These are phyloP conservation scores for Colletotrichum sp. DNA, from an alignment of 2,329 filamentous ascomycete species.

Conservation along the genomic window DNA sequence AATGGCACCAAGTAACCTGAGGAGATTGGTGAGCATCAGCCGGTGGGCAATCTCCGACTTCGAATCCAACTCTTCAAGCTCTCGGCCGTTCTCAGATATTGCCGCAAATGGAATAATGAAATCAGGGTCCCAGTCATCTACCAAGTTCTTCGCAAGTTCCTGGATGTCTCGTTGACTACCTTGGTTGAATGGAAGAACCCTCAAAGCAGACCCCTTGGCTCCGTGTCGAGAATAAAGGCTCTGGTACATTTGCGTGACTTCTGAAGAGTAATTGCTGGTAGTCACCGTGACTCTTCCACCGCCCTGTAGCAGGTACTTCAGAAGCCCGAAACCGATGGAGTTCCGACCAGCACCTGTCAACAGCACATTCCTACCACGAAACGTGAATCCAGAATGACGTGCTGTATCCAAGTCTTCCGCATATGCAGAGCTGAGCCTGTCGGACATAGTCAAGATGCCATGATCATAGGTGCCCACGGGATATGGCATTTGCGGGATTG, in stretches of 20 bases:
- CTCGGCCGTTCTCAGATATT: conserved; percentile 95
- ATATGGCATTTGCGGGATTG: not conserved
- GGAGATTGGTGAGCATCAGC: conserved; percentile 97
- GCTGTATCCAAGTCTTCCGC: conserved; percentile 87
- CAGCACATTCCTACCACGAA: conserved; percentile 91
- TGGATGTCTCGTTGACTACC: conserved; percentile 98
- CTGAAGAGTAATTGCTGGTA: conserved; percentile 94
- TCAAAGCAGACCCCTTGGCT: conserved; percentile 90
- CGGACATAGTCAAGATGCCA: not conserved
- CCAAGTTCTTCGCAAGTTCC: conserved; percentile 91
- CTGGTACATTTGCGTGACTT: conserved; percentile 98
- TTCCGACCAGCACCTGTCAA: conserved; percentile 98
- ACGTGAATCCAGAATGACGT: conserved; percentile 85
- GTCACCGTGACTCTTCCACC: conserved; percentile 97
- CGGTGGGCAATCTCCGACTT: conserved; percentile 97
- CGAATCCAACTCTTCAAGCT: conserved; percentile 95
- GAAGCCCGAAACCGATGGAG: conserved; percentile 94
- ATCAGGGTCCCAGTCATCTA: conserved; percentile 98
- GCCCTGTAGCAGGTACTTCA: conserved; percentile 93
- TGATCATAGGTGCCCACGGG: not conserved
- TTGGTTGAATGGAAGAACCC: conserved; percentile 98
- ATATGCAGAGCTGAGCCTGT: conserved; percentile 64
- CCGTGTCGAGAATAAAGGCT: conserved; percentile 95
- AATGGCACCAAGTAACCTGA: conserved; percentile 87
- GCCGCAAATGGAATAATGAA: conserved; percentile 95